These are phyloP conservation scores for Termitomyces sp. DNA, from an alignment of 768 basidiomycete genomes.

Conservation along the genomic window DNA sequence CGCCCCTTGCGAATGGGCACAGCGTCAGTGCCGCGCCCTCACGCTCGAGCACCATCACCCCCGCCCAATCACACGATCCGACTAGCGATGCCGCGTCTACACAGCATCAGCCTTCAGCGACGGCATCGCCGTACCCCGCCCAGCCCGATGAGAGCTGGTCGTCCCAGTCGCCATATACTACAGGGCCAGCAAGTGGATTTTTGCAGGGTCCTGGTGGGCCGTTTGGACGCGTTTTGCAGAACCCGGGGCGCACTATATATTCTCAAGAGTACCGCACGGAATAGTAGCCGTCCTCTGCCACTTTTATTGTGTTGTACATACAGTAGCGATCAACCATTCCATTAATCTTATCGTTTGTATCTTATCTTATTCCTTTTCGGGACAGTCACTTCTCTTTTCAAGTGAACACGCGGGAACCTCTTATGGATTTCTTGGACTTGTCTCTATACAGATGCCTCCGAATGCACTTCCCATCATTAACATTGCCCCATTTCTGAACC, in stretches of 20 bases:
- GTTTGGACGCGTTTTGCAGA: slow-evolving; percentile 37
- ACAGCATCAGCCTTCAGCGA: slow-evolving; percentile 13
- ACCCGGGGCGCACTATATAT: slow-evolving; percentile 61
- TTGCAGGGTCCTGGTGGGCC: slow-evolving; percentile 37
- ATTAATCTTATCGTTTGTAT: slow-evolving; percentile 19
- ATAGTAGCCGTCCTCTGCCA: slow-evolving; percentile 3
- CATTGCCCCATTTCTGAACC: slow-evolving; percentile 58
- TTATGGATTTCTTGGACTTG: not conserved
- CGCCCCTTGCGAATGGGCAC: slow-evolving; percentile 21
- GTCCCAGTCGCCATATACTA: slow-evolving; percentile 28
- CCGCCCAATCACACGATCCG: slow-evolving; percentile 16
- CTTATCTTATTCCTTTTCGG: slow-evolving; percentile 9
- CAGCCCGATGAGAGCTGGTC: slow-evolving; percentile 21
- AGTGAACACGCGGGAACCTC: not conserved
- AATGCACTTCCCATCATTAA: slow-evolving; percentile 62
- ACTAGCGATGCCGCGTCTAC: slow-evolving; percentile 10
- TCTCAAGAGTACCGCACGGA: slow-evolving; percentile 32
- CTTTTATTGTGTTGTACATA: not conserved
- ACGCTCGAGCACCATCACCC: slow-evolving; percentile 19
- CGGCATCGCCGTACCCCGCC: slow-evolving; percentile 13
- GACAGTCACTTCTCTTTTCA: not conserved
- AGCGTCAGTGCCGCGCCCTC: slow-evolving; percentile 12
- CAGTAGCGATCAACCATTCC: slow-evolving; percentile 5
- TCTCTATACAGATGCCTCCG: slow-evolving; percentile 5
- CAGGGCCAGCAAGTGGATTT: slow-evolving; percentile 45